Conservation (phyloP, 2,329 filamentous ascomycete species). For the Alternaria solani region DNA sequence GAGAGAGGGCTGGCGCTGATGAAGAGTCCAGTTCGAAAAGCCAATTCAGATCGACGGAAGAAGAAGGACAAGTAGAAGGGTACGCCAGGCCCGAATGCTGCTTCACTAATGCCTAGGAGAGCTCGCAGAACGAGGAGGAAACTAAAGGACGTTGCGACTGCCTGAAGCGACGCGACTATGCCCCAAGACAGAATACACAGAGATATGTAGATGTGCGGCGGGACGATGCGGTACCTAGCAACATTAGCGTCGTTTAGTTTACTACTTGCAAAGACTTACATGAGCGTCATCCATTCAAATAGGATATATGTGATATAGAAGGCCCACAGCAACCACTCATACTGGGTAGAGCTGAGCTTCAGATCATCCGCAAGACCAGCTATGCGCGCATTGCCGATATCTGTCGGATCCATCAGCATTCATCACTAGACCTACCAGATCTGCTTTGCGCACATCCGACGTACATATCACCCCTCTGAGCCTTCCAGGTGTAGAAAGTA, state of each 20-base stretch:
- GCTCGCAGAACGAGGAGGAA: conserved; percentile 69
- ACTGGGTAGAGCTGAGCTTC: conserved; percentile 62
- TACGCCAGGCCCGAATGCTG: conserved; percentile 69
- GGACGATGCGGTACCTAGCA: conserved; percentile 62
- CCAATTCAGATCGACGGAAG: conserved; percentile 74
- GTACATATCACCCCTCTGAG: conserved; percentile 1
- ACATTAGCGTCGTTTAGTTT: neutral
- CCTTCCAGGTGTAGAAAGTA: conserved; percentile 14
- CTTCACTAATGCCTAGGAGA: conserved; percentile 65
- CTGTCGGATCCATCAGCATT: conserved; percentile 40
- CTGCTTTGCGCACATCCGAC: conserved; percentile 35
- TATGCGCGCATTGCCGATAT: conserved; percentile 70
- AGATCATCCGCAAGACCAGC: conserved; percentile 66
- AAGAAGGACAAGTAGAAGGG: conserved; percentile 72
- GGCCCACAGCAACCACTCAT: conserved; percentile 68
- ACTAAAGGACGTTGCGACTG: conserved; percentile 56
- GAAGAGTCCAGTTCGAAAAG: conserved; percentile 84
- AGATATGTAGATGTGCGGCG: conserved; percentile 68
- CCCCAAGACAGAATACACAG: conserved; percentile 80
- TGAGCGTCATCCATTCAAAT: conserved; percentile 72
- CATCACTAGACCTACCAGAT: neutral
- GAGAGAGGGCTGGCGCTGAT: conserved; percentile 75
- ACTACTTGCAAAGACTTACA: conserved; percentile 49
- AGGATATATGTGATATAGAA: conserved; percentile 71
- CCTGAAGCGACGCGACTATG: conserved; percentile 76